Evolutionary conservation across 352 stramenopile species (phyloP), one percentile per base, ranked within the genome.

Genomic region (Peronosclerospora sorghi): DNA sequence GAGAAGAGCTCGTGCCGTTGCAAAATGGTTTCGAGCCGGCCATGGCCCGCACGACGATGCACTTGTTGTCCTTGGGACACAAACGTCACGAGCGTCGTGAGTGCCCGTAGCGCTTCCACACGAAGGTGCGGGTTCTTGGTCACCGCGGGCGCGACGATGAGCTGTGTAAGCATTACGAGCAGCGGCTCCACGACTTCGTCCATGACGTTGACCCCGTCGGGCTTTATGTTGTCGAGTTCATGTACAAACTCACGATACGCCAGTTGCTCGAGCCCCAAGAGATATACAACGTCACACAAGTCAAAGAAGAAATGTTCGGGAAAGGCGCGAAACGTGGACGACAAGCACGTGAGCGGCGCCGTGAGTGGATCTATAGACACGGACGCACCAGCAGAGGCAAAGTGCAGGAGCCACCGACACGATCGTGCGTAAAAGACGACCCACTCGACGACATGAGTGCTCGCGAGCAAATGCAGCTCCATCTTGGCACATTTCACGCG

Each of bases 261-360:
- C 20, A 65, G 8, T 27, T 45, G 52, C 17, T 86, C 68, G 6
- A 83, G 50, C 5, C 62, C 67, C 26, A 86, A 55, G 14, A 83
- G 45, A 36, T 72, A 67, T 4, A 80, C 56, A 18, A 74, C 65
- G 19, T 83, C 62, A 34, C 73, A 86, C 23, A 86, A 13, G 41
- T 86, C 73, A n/a, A 81, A 69, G 42, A 86, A 81, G 30, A 84
- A 83, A 48, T 84, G 71, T 27, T 86, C 68, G 1, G 73, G 73
- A 35, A 86, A 83, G 5, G 42, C 48, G 18, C 62, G 66, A 38
- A 86, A 80, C 9, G 58, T 51, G 14, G 50, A 44, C 15, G 67
- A 69, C 10, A 76, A 70, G 4, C 73, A 52, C 5, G 63, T 65
- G 15, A 83, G 34, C 0, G 77, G 51, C 5, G 62, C 58, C 12